Conservation (phyloP, 768 basidiomycete species). For the Kwoniella sp. region DNA sequence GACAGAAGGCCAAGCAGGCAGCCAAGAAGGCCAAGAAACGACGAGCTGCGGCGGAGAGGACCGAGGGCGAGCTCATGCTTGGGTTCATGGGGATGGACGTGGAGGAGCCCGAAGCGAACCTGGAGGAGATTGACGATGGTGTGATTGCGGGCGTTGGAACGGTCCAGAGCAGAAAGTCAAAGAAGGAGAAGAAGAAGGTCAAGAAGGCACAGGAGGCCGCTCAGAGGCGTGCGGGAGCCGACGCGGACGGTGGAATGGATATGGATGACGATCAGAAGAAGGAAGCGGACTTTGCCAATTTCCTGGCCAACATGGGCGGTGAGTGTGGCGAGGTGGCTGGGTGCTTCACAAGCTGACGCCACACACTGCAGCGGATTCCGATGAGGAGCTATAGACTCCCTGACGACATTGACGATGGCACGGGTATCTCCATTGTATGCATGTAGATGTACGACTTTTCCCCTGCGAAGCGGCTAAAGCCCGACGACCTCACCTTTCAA, state of each 20-base stretch:
- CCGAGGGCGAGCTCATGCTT: conserved; percentile 34
- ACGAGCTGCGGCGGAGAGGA: conserved; percentile 23
- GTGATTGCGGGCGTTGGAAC: conserved; percentile 40
- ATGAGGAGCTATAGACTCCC: conserved; percentile 26
- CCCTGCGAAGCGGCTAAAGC: no score
- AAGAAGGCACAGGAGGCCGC: conserved; percentile 22
- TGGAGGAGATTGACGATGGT: conserved; percentile 36
- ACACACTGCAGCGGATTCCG: conserved; percentile 2
- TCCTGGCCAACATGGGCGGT: conserved; percentile 44
- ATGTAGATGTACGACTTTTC: no score
- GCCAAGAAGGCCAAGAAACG: conserved; percentile 47
- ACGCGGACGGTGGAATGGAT: conserved; percentile 51
- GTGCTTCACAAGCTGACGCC: no score
- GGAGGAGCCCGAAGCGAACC: conserved; percentile 52
- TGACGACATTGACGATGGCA: not conserved
- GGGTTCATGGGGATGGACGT: conserved; percentile 45
- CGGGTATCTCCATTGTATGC: no score
- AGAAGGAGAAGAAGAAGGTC: conserved; percentile 51
- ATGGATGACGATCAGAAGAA: conserved; percentile 47
- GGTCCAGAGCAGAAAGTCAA: conserved; percentile 47
- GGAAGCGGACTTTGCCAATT: conserved; percentile 44
- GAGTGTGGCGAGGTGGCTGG: conserved; percentile 11
- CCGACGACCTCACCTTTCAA: no score
- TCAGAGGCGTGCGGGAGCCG: conserved; percentile 5
- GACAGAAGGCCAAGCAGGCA: conserved; percentile 39